phyloP scores from a whole-genome alignment of 352 stramenopile genomes.

The Phytophthora citrophthora region DNA sequence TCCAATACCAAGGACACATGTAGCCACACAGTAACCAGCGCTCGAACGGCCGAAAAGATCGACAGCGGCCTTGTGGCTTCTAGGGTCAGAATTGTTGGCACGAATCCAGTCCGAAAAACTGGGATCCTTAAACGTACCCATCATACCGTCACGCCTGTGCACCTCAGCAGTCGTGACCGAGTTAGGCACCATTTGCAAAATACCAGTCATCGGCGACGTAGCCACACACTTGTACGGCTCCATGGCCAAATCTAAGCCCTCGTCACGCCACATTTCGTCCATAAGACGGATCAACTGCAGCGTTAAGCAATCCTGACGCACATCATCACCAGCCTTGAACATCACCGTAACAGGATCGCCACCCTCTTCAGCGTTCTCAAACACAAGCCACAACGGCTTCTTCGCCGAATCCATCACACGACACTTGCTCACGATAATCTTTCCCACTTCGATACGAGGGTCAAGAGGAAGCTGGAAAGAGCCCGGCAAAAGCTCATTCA shows the following conservation, averaged over 20 bases:
- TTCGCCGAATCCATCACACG: constrained; percentile 93
- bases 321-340: constrained; percentile 95
- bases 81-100: constrained; percentile 76
- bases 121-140: constrained; percentile 85
- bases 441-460: constrained; percentile 83
- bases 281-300: constrained; percentile 93
- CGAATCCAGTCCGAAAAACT: constrained; percentile 88
- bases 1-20: constrained; percentile 94
- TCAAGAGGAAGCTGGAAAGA: constrained; percentile 91
- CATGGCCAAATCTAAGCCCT: constrained; percentile 92
- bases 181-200: constrained; percentile 93
- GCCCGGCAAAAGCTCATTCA: constrained; percentile 83
- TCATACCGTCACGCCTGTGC: constrained; percentile 81
- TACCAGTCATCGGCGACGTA: constrained; percentile 91
- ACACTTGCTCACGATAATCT: constrained; percentile 88
- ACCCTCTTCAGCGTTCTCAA: constrained; percentile 87
- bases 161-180: constrained; percentile 95
- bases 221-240: constrained; percentile 92
- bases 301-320: constrained; percentile 95
- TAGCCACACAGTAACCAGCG: constrained; percentile 94
- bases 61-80: constrained; percentile 69
- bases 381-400: constrained; percentile 89
- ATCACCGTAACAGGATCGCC: constrained; percentile 88
- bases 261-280: constrained; percentile 93
- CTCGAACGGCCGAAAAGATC: constrained; percentile 89